phyloP scores from a whole-genome alignment of 2,329 filamentous ascomycete species.

The Hymenoscyphus fraxineus region DNA sequence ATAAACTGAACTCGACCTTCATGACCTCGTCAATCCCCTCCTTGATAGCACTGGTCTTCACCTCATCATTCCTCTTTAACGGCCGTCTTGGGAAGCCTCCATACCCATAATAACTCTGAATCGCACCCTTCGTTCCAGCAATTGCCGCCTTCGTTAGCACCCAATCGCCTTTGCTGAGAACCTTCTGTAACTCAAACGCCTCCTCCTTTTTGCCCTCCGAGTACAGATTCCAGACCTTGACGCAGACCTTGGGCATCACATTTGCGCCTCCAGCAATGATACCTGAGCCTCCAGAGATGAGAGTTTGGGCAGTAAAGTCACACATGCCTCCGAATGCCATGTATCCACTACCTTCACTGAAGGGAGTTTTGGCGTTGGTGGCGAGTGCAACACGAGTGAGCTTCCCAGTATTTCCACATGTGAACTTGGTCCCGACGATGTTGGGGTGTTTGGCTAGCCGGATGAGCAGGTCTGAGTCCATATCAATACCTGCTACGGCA shows the following conservation, averaged over 20 bases:
- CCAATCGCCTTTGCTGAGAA: slow-evolving; percentile 79
- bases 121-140: slow-evolving; percentile 79
- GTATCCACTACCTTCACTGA: slow-evolving; percentile 59
- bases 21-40: slow-evolving; percentile 60
- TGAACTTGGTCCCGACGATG: slow-evolving; percentile 87
- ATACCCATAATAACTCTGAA: slow-evolving; percentile 78
- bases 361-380: slow-evolving; percentile 66
- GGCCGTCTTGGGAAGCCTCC: slow-evolving; percentile 72
- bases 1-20: slow-evolving; percentile 54
- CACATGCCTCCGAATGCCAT: slow-evolving; percentile 86
- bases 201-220: slow-evolving; percentile 69
- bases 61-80: slow-evolving; percentile 61
- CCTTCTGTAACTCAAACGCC: slow-evolving; percentile 69
- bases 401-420: slow-evolving; percentile 86
- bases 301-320: slow-evolving; percentile 81
- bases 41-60: slow-evolving; percentile 48
- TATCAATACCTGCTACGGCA: slow-evolving; percentile 80
- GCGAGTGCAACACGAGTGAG: slow-evolving; percentile 75
- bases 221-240: slow-evolving; percentile 74
- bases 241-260: slow-evolving; percentile 77
- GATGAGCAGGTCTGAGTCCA: slow-evolving; percentile 85
- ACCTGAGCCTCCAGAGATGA: slow-evolving; percentile 73
- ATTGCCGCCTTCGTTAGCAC: slow-evolving; percentile 77
- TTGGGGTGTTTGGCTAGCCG: slow-evolving; percentile 75
- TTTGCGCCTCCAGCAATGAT: slow-evolving; percentile 86